Conservation (phyloP, 1,284 basidiomycete genomes). For the Austroboletus novae-zelandiae region DNA sequence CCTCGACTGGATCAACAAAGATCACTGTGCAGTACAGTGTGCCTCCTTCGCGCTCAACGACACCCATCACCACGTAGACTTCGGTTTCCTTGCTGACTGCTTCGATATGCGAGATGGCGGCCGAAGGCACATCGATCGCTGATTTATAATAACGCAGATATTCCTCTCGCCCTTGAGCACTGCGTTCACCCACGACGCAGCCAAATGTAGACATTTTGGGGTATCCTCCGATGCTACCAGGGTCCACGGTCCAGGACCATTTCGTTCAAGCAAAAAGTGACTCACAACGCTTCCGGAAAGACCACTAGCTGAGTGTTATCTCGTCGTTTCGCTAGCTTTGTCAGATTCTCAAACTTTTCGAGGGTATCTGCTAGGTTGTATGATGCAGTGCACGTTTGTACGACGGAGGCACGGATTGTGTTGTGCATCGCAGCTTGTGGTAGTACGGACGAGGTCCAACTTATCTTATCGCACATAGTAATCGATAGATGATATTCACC, state of each 20-base stretch:
- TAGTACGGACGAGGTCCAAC: background rate
- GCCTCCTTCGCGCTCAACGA: conserved; percentile 64
- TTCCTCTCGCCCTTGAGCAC: conserved; percentile 56
- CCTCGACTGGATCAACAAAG: conserved; percentile 58
- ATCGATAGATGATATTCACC: background rate
- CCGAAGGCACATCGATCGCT: conserved; percentile 58
- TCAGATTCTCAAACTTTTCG: conserved; percentile 53
- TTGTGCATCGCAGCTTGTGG: conserved; percentile 16
- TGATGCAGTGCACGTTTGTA: conserved; percentile 52
- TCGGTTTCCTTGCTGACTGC: conserved; percentile 46
- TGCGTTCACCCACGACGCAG: conserved; percentile 53
- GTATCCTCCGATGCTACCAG: conserved; percentile 61
- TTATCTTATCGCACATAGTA: background rate
- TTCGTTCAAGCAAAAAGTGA: conserved; percentile 8
- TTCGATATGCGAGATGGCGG: conserved; percentile 49
- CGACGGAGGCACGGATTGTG: conserved; percentile 47
- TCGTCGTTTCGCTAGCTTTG: conserved; percentile 48
- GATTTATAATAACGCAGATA: conserved; percentile 54
- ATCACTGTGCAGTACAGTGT: conserved; percentile 72
- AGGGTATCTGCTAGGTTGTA: conserved; percentile 55
- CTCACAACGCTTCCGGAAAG: conserved; percentile 74
- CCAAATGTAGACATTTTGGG: conserved; percentile 65
- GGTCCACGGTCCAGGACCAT: background rate
- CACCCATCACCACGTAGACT: conserved; percentile 66
- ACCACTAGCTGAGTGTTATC: conserved; percentile 58